A percentile compares a stretch with the other conserved stretches of the same genome.
Evolutionary conservation across 2,329 filamentous ascomycete genomes (phyloP).

Genomic region (Paecilomyces sp.): DNA sequence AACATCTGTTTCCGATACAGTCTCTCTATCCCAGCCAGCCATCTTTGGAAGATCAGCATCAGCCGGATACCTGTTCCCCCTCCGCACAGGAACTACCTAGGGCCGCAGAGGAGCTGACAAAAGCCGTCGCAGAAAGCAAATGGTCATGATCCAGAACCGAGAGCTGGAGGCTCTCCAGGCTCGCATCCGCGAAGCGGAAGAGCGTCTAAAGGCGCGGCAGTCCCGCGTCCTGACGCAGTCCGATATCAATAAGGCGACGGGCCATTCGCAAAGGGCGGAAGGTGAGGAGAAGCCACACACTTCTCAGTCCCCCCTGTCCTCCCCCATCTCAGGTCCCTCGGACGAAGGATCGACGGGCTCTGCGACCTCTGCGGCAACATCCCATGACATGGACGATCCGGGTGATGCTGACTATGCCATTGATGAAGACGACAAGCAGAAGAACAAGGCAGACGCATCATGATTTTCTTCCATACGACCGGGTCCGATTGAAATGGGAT

Average conservation of each 20-base stretch:
- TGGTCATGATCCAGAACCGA: constrained; percentile 63
- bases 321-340: constrained; percentile 12
- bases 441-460: background rate
- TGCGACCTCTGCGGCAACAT: constrained; percentile 13
- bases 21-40: background rate
- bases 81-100: background rate
- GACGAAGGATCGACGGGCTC: constrained; percentile 16
- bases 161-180: constrained; percentile 84
- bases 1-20: constrained; percentile 8
- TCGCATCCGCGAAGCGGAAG: constrained; percentile 76
- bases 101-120: constrained; percentile 1
- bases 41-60: background rate
- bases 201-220: constrained; percentile 52
- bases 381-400: constrained; percentile 8
- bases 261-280: constrained; percentile 8
- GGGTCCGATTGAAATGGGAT: background rate
- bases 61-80: constrained; percentile 1
- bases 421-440: background rate
- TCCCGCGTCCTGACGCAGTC: background rate
- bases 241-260: constrained; percentile 13
- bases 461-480: background rate
- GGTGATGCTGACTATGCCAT: background rate
- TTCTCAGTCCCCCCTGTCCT: constrained; percentile 8
- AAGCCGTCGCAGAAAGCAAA: constrained; percentile 59
- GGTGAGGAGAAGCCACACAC: constrained; percentile 9